Evolutionary conservation across 768 basidiomycete genomes (phyloP), one percentile per base, ranked within the genome.

Genomic region (Collybia nuda): DNA sequence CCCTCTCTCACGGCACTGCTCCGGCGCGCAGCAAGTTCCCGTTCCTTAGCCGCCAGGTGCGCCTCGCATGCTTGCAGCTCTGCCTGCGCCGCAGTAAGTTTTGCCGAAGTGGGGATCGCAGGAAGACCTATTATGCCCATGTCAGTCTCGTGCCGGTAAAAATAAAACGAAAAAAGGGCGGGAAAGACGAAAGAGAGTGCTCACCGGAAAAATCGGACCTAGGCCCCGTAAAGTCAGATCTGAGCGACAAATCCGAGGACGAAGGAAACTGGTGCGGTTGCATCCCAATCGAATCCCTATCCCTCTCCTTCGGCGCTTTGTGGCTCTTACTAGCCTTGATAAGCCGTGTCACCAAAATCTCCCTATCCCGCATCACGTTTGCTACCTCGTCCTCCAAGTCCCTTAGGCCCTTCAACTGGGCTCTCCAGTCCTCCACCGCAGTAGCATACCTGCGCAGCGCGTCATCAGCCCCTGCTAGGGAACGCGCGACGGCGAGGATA

Each of bases 41-140:
- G 75, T 61, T 93, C 89, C 62, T 89, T 89, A 22, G 69, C 52
- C 0, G 84, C 84, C 2, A 93, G 75, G 48, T 86, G 86, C 0
- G 79, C 72, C 61, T 93, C 90, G 63, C 91, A 93, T 7, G 88
- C 91, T 58, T 90, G 90, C 17, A 93, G 72, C 55, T 92, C 87
- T 0, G 84, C 71, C 56, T 92, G 90, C 0, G 90, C 88, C 2
- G 80, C 69, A 0, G 72, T 71, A 6, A 90, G 75, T 60, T 88
- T 90, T n/a, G 70, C 62, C 11, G 70, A 68, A 3, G 70, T 60
- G 4, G 63, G 60, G 45, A 68, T 61, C 37, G 57, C 28, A 18
- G 47, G 45, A 3, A 53, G 35, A 15, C 53, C 51, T 48, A 58
- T 45, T 18, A 58, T 55, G 58, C 51, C 50, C 59, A 62, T 14